Evolutionary conservation across 73 alveolate species (phyloP), one percentile per base, ranked within the genome.

Genomic region (Blepharisma japonicum): DNA sequence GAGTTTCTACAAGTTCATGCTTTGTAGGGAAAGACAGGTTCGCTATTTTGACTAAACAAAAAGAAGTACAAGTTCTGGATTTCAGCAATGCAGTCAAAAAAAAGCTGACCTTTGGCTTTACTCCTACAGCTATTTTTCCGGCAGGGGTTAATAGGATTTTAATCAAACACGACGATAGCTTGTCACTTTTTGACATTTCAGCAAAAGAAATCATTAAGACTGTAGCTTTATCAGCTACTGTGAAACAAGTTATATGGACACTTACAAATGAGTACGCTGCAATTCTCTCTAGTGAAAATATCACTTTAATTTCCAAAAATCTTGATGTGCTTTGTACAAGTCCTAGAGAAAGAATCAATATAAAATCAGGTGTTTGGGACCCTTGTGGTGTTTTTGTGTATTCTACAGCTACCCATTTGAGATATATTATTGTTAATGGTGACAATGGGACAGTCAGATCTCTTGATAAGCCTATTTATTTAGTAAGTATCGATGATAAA

Each of bases 291-390:
- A 92, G 91, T 72, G 79, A 81, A 11, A 84, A 71, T 55, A 76
- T 91, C 42, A 83, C 85, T 68, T 91, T 94, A 23, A 71, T 85
- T 32, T 89, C 89, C 78, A 94, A 91, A 79, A 89, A 91, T 68
- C 88, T 94, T 81, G 97, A 89, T 72, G 79, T 89, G 7, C 27
- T 94, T 4, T 68, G 91, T 53, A 55, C 80, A 72, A 72, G 89
- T 56, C 68, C 79, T 38, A 96, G 89, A 80, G 99, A 96, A 82
- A 90, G 87, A 80, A 79, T 93, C 47, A 61, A 89, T 66, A 90
- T 96, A 74, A 96, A 96, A 85, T 80, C 97, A 8, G 98, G 98
- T 6, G 91, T 91, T 9, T 96, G 97, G 84, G 99, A 96, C 83
- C 97, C 90, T 80, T 80, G 95, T 70, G 90, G 96, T 71, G 98